Percentiles rank a stretch among this genome's conserved stretches.
Evolutionary conservation across 345 rosid species (phyloP).

Genomic region (sweet orange (Citrus sinensis)): DNA sequence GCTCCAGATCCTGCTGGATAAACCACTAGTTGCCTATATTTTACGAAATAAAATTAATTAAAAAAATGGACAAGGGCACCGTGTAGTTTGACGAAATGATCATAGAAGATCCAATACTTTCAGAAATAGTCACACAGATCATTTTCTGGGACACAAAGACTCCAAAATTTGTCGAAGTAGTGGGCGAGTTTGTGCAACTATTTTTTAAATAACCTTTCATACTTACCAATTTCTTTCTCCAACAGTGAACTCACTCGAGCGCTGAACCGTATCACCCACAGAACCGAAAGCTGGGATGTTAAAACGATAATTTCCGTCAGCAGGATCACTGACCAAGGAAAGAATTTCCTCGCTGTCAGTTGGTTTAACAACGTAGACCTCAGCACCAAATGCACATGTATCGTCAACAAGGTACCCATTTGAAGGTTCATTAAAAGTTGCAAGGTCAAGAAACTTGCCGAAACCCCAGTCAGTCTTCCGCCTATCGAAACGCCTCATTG

Average conservation of each 20-base stretch:
- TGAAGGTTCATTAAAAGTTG: slow-evolving; percentile 5
- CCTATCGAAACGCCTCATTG: neutral
- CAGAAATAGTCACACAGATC: too few relatives aligned
- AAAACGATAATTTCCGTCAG: neutral
- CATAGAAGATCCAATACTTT: too few relatives aligned
- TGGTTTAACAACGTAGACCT: slow-evolving; percentile 9
- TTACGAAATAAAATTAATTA: too few relatives aligned
- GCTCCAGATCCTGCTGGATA: too few relatives aligned
- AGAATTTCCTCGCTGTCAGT: neutral
- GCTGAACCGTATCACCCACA: neutral
- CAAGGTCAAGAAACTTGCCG: slow-evolving; percentile 1
- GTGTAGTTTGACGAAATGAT: too few relatives aligned
- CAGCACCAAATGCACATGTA: neutral
- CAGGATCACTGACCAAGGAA: neutral
- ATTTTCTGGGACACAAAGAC: too few relatives aligned
- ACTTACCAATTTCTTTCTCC: too few relatives aligned
- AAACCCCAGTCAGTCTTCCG: slow-evolving; percentile 9
- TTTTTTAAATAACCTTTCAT: too few relatives aligned
- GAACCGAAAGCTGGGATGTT: neutral
- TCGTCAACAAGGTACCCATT: neutral
- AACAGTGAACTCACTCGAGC: neutral
- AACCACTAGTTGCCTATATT: too few relatives aligned
- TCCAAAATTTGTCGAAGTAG: too few relatives aligned
- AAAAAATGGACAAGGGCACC: too few relatives aligned
- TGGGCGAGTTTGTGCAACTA: too few relatives aligned